These are phyloP conservation scores for Eragrostis nindensis DNA, from an alignment of 176 grass and related monocot species.

Conservation along the genomic window DNA sequence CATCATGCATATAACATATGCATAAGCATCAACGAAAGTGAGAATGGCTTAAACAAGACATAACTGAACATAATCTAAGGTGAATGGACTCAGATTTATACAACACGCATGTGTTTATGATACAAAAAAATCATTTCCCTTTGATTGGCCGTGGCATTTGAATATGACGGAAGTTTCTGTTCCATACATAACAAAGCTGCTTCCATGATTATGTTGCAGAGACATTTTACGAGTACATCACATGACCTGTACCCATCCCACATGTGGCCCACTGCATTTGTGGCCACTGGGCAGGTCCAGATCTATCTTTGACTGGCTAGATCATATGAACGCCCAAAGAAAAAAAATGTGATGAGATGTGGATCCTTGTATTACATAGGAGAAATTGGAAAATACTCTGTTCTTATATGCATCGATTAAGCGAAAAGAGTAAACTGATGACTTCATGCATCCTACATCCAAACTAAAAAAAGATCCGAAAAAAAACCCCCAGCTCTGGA, in stretches of 20 bases:
- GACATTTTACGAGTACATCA: conserved; percentile 63
- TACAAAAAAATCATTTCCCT: not conserved
- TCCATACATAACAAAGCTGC: conserved; percentile 58
- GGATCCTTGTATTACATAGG: conserved; percentile 9
- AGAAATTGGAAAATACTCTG: not conserved
- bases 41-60: no score
- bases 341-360: conserved; percentile 15
- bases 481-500: not conserved
- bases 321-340: conserved; percentile 27
- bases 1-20: conserved; percentile 27
- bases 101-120: not conserved
- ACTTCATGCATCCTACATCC: conserved; percentile 22
- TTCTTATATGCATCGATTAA: conserved; percentile 8
- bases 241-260: conserved; percentile 61
- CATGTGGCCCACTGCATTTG: conserved; percentile 67
- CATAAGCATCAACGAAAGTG: conserved; percentile 25
- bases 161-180: conserved; percentile 67
- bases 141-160: conserved; percentile 39
- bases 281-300: conserved; percentile 51
- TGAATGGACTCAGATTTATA: not conserved
- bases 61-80: not conserved
- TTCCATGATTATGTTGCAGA: conserved; percentile 46
- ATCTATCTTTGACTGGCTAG: conserved; percentile 68
- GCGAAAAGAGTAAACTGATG: conserved; percentile 1
- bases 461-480: not conserved